phyloP scores from a whole-genome alignment of 225 moss, liverwort and hornwort genomes.

The Physcomitrium patens region DNA sequence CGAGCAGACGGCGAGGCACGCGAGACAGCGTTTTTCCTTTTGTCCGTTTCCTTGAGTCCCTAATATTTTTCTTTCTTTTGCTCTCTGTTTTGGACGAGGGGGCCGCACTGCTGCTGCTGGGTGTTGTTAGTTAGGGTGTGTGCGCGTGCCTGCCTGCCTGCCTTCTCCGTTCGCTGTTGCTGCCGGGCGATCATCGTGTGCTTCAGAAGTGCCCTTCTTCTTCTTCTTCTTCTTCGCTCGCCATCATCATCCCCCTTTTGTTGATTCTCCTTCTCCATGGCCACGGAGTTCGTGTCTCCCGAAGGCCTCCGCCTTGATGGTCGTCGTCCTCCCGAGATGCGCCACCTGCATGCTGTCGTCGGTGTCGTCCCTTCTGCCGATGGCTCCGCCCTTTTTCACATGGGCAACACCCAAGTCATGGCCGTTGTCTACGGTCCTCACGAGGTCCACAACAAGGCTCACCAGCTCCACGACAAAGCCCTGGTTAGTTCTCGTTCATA shows the following conservation, averaged over 20 bases:
- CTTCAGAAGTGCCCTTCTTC: no score
- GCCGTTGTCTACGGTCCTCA: constrained; percentile 96
- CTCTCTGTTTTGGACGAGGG: no score
- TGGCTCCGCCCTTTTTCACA: constrained; percentile 93
- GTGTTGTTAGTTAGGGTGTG: no score
- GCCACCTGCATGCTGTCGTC: constrained; percentile 77
- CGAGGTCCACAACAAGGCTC: constrained; percentile 80
- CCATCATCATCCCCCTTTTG: no score
- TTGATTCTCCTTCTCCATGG: constrained; percentile 10
- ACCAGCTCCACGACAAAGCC: constrained; percentile 88
- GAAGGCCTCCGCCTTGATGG: constrained; percentile 95
- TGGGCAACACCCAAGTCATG: constrained; percentile 98
- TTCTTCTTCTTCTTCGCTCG: no score
- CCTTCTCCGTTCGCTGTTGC: no score
- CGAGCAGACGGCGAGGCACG: no score
- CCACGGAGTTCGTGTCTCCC: constrained; percentile 83
- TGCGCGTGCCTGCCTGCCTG: no score
- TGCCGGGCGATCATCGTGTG: no score
- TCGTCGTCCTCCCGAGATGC: constrained; percentile 92
- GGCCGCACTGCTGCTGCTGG: no score
- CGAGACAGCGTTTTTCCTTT: no score
- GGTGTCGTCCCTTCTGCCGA: constrained; percentile 88
- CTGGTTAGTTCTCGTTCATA: constrained; percentile 45
- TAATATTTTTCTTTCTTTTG: fast-evolving
- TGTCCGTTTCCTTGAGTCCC: no score